Conservation (phyloP, 2,329 filamentous ascomycete genomes). For the Graphilbum fragrans region DNA sequence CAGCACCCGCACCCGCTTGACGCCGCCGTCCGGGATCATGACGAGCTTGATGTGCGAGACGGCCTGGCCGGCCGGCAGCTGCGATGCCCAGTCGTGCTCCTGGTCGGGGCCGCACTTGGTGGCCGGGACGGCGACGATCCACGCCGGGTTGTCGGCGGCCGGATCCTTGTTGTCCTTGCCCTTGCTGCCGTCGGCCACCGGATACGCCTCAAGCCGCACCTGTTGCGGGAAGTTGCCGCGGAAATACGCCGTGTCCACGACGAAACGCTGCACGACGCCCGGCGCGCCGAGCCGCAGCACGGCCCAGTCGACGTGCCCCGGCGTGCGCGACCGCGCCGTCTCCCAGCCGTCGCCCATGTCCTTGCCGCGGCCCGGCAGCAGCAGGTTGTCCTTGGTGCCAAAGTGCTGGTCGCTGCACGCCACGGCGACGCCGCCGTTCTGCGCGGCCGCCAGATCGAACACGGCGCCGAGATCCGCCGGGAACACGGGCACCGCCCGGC, state of each 20-base stretch:
- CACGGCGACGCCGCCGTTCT: conserved; percentile 66
- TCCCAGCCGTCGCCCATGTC: conserved; percentile 90
- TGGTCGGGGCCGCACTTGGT: conserved; percentile 60
- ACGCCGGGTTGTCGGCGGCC: conserved; percentile 41
- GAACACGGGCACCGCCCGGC: conserved; percentile 64
- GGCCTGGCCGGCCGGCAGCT: conserved; percentile 37
- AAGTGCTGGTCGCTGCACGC: conserved; percentile 77
- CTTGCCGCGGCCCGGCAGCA: conserved; percentile 33
- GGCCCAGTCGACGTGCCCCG: conserved; percentile 69
- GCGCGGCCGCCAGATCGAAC: conserved; percentile 65
- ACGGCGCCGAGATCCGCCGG: conserved; percentile 51
- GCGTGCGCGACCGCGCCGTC: conserved; percentile 60
- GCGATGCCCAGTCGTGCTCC: conserved; percentile 54
- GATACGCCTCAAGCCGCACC: conserved; percentile 53
- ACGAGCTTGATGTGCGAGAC: conserved; percentile 83
- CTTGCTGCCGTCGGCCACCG: conserved; percentile 38
- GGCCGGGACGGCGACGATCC: conserved; percentile 53
- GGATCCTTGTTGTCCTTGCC: conserved; percentile 44
- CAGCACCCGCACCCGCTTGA: conserved; percentile 74
- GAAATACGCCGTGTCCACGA: conserved; percentile 76
- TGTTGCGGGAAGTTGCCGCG: conserved; percentile 74
- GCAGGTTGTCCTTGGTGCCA: conserved; percentile 46
- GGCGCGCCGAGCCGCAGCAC: conserved; percentile 60
- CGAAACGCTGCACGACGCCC: conserved; percentile 50
- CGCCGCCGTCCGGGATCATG: conserved; percentile 86